Conservation (phyloP, 2,329 filamentous ascomycete genomes). For the Trichoderma koningii region DNA sequence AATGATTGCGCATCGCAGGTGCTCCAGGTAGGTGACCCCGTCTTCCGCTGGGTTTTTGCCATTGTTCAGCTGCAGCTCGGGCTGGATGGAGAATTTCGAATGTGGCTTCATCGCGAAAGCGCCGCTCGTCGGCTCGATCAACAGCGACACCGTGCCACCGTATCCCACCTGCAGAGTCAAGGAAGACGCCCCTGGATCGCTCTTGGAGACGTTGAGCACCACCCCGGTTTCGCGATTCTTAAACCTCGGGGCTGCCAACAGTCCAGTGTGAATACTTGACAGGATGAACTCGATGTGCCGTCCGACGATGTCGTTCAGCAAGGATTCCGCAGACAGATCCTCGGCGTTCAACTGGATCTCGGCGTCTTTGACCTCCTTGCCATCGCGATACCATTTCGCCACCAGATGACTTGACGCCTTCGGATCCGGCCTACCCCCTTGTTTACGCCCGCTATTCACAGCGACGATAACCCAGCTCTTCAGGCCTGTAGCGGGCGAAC, state of each 20-base stretch:
- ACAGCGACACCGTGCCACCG: slow-evolving; percentile 60
- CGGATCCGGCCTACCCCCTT: slow-evolving; percentile 43
- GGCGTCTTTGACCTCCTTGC: slow-evolving; percentile 70
- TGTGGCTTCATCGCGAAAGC: slow-evolving; percentile 69
- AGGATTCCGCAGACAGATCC: slow-evolving; percentile 69
- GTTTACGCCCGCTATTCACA: slow-evolving; percentile 65
- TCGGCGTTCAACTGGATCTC: slow-evolving; percentile 67
- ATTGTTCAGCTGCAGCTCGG: slow-evolving; percentile 67
- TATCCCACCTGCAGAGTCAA: slow-evolving; percentile 70
- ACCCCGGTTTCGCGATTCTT: slow-evolving; percentile 60
- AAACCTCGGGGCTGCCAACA: slow-evolving; percentile 64
- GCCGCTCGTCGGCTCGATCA: slow-evolving; percentile 79
- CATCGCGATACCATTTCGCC: slow-evolving; percentile 82
- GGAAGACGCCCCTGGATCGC: slow-evolving; percentile 66
- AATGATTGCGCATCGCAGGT: slow-evolving; percentile 62
- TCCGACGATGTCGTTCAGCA: slow-evolving; percentile 74
- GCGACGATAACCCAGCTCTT: slow-evolving; percentile 94
- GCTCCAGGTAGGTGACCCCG: slow-evolving; percentile 59
- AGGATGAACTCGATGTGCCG: slow-evolving; percentile 74
- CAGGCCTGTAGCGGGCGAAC: slow-evolving; percentile 51
- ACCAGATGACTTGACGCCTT: slow-evolving; percentile 57
- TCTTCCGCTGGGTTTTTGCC: slow-evolving; percentile 59
- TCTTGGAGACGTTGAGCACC: slow-evolving; percentile 57
- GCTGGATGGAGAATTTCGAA: slow-evolving; percentile 55
- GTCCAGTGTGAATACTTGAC: slow-evolving; percentile 61